These are phyloP conservation scores for Nematodospora valgi DNA, from an alignment of 805 yeast genomes.

Conservation along the genomic window DNA sequence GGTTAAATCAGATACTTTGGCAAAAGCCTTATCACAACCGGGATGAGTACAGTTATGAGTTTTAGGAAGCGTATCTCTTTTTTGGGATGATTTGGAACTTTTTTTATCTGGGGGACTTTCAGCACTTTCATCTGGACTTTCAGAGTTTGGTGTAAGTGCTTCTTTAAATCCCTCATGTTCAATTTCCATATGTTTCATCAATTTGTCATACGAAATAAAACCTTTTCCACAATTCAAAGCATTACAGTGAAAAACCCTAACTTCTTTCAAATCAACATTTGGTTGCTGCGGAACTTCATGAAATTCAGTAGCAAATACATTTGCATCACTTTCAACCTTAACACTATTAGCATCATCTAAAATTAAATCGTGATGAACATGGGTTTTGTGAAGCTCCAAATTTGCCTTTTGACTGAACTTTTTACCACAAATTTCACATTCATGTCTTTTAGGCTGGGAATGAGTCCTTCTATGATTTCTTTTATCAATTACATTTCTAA, in stretches of 20 bases:
- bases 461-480: constrained; percentile 12
- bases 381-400: constrained; percentile 10
- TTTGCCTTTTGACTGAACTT: constrained; percentile 12
- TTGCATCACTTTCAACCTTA: constrained; percentile 3
- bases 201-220: constrained; percentile 9
- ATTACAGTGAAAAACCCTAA: constrained; percentile 13
- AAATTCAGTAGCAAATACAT: constrained; percentile 3
- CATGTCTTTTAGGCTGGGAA: constrained; percentile 11
- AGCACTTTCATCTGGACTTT: background rate
- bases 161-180: constrained; percentile 6
- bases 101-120: background rate
- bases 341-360: constrained; percentile 1
- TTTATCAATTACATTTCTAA: constrained; percentile 9
- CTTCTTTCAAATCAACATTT: constrained; percentile 7
- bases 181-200: constrained; percentile 7
- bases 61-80: constrained; percentile 6
- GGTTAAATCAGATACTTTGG: constrained; percentile 14
- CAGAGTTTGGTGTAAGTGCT: background rate
- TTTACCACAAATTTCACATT: constrained; percentile 12
- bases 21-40: constrained; percentile 16
- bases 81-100: background rate
- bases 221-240: constrained; percentile 9
- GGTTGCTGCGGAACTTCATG: background rate
- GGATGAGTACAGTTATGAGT: constrained; percentile 12
- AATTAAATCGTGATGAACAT: constrained; percentile 12